Percentiles rank a stretch among this genome's conserved stretches.
These are phyloP conservation scores for Aspergillus floridensis DNA, from an alignment of 2,329 filamentous ascomycete species.

Conservation along the genomic window DNA sequence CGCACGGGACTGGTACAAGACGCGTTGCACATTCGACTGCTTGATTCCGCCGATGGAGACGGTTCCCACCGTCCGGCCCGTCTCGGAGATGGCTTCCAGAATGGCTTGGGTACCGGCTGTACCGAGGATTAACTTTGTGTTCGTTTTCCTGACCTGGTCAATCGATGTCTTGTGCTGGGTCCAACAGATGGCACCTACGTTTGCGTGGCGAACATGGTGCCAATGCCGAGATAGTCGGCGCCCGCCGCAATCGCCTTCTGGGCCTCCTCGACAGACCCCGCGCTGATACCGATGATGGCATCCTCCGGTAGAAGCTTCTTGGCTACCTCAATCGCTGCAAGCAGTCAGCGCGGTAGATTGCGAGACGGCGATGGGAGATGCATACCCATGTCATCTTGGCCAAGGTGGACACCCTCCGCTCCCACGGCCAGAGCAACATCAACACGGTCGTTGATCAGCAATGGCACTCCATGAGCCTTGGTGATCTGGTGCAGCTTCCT, in stretches of 20 bases:
- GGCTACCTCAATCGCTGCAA: constrained; percentile 60
- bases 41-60: constrained; percentile 93
- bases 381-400: constrained; percentile 86
- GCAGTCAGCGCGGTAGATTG: constrained; percentile 4
- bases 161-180: not conserved
- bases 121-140: constrained; percentile 79
- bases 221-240: constrained; percentile 89
- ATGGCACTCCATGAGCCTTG: constrained; percentile 64
- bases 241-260: constrained; percentile 67
- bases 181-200: constrained; percentile 56
- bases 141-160: constrained; percentile 63
- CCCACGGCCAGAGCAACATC: constrained; percentile 82
- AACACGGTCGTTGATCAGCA: constrained; percentile 90
- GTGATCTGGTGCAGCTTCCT: constrained; percentile 70
- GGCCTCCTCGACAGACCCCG: constrained; percentile 72
- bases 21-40: constrained; percentile 67
- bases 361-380: not conserved
- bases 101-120: constrained; percentile 68
- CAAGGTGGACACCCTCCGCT: constrained; percentile 90
- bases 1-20: constrained; percentile 67
- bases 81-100: constrained; percentile 57
- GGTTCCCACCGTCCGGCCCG: constrained; percentile 40
- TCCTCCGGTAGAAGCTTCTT: constrained; percentile 69
- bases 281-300: constrained; percentile 85
- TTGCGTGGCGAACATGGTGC: constrained; percentile 80